A percentile compares a stretch with the other conserved stretches of the same genome.
Evolutionary conservation across 805 yeast species (phyloP).

Genomic region (Candida saitoana): DNA sequence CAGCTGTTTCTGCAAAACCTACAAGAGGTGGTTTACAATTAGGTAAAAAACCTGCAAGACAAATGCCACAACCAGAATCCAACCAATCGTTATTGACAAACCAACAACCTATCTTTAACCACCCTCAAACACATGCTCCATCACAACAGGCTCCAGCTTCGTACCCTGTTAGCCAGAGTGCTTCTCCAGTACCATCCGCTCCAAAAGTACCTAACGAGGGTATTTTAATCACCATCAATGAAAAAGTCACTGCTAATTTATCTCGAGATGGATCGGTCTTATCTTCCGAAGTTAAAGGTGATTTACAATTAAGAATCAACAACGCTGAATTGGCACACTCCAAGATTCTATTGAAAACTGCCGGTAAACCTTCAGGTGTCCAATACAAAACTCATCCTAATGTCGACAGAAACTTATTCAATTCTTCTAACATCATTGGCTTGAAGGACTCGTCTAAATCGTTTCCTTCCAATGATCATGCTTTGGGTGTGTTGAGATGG

Average conservation of each 20-base stretch:
- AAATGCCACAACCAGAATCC: conserved; percentile 18
- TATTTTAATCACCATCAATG: conserved; percentile 71
- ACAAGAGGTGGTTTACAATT: conserved; percentile 76
- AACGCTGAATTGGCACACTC: conserved; percentile 67
- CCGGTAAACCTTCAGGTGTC: conserved; percentile 44
- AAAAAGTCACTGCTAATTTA: conserved; percentile 71
- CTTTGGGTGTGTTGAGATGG: conserved; percentile 92
- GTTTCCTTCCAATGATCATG: conserved; percentile 89
- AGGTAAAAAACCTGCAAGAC: conserved; percentile 50
- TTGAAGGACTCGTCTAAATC: conserved; percentile 74
- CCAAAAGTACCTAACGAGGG: conserved; percentile 59
- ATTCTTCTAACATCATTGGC: conserved; percentile 53
- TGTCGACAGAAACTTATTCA: conserved; percentile 75
- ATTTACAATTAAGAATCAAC: conserved; percentile 80
- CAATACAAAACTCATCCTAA: conserved; percentile 95
- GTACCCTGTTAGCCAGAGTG: conserved; percentile 18
- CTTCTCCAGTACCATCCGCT: conserved; percentile 17
- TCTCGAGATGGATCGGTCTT: conserved; percentile 75
- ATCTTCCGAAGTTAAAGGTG: conserved; percentile 83
- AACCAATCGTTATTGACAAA: conserved; percentile 27
- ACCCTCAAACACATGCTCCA: conserved; percentile 11
- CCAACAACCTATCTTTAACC: conserved; percentile 33
- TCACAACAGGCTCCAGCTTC: conserved; percentile 6
- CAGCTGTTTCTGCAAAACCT: conserved; percentile 12
- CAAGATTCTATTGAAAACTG: conserved; percentile 54